Evolutionary conservation across 2,329 filamentous ascomycete species (phyloP), one percentile per base, ranked within the genome.

Genomic region (Cytospora leucostoma): DNA sequence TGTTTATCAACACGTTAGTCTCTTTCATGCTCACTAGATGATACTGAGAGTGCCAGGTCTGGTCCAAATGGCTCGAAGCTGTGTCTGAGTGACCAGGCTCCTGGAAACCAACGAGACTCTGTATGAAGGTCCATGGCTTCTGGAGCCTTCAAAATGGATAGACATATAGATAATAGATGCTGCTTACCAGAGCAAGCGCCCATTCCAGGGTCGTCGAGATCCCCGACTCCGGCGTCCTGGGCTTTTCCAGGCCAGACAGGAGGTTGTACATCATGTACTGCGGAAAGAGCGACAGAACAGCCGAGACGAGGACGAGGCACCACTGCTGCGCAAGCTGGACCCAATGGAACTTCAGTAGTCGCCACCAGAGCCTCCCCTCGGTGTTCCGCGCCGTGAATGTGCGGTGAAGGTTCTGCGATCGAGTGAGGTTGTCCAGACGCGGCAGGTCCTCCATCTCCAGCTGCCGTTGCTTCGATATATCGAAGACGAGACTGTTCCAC

Each of bases 261-360:
- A 76, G 74, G 63, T 73, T 70, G 67, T 74, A 75, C 12, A 76
- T 69, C 21, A 75, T 71, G 33, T 74, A 71, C 59, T 76, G 74
- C 0, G 74, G 74, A 34, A 75, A 72, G 19, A 75, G 63, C 13
- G 71, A 69, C 44, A 76, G 59, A 2, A 71, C 63, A 10, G 73
- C 70, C 33, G 72, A 70, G 17, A 74, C 49, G 17, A 75, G 62
- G 3, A 74, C 73, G 35, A 75, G 63, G 2, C 62, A 52, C 74
- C 74, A 75, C 56, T 75, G 74, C 57, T 71, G 58, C 3, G 66
- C 59, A n/a, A 76, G 65, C 40, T 74, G 67, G 50, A 64, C 60
- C 35, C 66, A 67, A 64, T 72, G 69, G 0, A 68, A 68, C 53
- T 66, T 68, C 57, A 75, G 59, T n/a, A 75, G 70, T 65, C 71